These are phyloP conservation scores for Purpureocillium takamizusanense DNA, from an alignment of 2,329 filamentous ascomycete species.

Conservation along the genomic window DNA sequence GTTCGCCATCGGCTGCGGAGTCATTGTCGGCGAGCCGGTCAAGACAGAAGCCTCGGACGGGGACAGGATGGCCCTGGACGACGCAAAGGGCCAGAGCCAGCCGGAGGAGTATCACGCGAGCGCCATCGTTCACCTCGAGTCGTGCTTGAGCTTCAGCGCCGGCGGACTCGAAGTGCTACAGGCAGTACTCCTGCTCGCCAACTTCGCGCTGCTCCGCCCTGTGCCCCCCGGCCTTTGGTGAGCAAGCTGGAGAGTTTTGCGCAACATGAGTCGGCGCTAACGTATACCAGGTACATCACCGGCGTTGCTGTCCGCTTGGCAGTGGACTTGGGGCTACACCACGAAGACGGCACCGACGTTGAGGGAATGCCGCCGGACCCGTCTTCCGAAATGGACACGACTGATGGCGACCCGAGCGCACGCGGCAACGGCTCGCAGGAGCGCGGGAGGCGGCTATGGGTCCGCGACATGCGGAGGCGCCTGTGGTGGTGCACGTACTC, in stretches of 20 bases:
- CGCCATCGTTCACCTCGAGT: conserved; percentile 83
- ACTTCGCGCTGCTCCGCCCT: conserved; percentile 82
- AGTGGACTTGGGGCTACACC: conserved; percentile 85
- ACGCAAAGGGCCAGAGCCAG: conserved; percentile 44
- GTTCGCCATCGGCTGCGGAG: conserved; percentile 89
- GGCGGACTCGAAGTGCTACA: conserved; percentile 89
- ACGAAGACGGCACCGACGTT: conserved; percentile 70
- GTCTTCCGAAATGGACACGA: conserved; percentile 22
- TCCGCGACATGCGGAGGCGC: conserved; percentile 74
- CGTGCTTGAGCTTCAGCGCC: conserved; percentile 75
- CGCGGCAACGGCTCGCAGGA: conserved; percentile 27
- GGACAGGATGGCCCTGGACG: conserved; percentile 19
- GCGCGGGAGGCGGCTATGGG: conserved; percentile 68
- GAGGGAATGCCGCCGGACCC: conserved; percentile 47
- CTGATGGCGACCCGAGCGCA: conserved; percentile 19
- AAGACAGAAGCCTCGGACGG: conserved; percentile 33
- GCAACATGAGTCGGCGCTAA: too few relatives aligned
- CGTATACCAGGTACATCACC: conserved; percentile 63
- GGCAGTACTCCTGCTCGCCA: conserved; percentile 82
- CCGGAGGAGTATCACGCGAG: conserved; percentile 96
- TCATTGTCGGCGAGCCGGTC: conserved; percentile 65
- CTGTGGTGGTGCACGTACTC: conserved; percentile 98
- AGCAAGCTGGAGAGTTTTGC: conserved; percentile 9
- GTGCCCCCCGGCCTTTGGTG: conserved; percentile 87
- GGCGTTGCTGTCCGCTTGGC: conserved; percentile 86